A percentile compares a stretch with the other conserved stretches of the same genome.
Conservation (phyloP, 2,329 filamentous ascomycete genomes). For the Dactylellina parvicollis region DNA sequence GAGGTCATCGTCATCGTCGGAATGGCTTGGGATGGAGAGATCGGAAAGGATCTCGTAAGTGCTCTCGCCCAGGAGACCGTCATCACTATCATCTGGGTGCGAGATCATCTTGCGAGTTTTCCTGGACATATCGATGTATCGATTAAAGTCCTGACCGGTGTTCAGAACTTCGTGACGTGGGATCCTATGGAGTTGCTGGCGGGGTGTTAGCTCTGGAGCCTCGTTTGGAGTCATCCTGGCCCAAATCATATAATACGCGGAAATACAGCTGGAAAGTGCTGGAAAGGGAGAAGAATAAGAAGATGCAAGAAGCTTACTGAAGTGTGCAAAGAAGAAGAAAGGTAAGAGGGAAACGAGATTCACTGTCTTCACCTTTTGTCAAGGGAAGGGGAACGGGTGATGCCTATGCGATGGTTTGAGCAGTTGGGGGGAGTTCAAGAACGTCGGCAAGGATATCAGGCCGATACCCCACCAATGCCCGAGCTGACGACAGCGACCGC, state of each 20-base stretch:
- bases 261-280: conserved; percentile 24
- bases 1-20: conserved; percentile 63
- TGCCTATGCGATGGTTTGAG: conserved; percentile 37
- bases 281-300: conserved; percentile 3
- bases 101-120: conserved; percentile 56
- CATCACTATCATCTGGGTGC: conserved; percentile 58
- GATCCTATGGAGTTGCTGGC: conserved; percentile 47
- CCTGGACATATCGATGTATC: conserved; percentile 30
- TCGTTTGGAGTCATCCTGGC: conserved; percentile 46
- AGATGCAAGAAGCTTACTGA: conserved; percentile 42
- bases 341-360: neutral
- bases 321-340: neutral
- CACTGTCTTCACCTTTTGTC: conserved; percentile 6
- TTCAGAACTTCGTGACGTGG: conserved; percentile 35
- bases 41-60: conserved; percentile 58
- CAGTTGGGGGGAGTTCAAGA: conserved; percentile 6
- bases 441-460: conserved; percentile 5
- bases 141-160: conserved; percentile 24
- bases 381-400: conserved; percentile 6
- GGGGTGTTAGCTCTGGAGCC: conserved; percentile 42
- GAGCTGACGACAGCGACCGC: conserved; percentile 24
- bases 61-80: conserved; percentile 56
- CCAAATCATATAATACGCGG: conserved; percentile 7
- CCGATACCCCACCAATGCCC: conserved; percentile 27
- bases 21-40: conserved; percentile 61